These are phyloP conservation scores for Datura wrightii DNA, from an alignment of 257 asterid species.

Conservation along the genomic window DNA sequence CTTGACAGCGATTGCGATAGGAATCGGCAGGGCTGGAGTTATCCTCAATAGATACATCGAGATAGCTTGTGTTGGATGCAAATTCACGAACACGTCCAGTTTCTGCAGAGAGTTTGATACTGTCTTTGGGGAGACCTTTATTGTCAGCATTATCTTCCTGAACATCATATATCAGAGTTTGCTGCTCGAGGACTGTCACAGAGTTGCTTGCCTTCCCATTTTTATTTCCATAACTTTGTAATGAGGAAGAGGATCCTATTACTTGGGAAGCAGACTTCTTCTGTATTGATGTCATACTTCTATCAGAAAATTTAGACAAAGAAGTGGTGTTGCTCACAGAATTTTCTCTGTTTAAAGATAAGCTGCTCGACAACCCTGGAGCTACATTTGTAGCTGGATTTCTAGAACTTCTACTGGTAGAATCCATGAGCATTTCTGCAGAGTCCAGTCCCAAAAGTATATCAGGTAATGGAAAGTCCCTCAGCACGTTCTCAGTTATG, in stretches of 20 bases:
- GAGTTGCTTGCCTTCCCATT: slow-evolving; percentile 44
- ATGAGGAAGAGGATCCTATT: slow-evolving; percentile 58
- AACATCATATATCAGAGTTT: slow-evolving; percentile 36
- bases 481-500: slow-evolving; percentile 30
- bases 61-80: slow-evolving; percentile 32
- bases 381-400: slow-evolving; percentile 36
- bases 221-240: slow-evolving; percentile 46
- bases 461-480: slow-evolving; percentile 30
- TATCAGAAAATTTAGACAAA: slow-evolving; percentile 52
- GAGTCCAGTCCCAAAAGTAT: slow-evolving; percentile 30
- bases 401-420: slow-evolving; percentile 24
- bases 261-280: slow-evolving; percentile 48
- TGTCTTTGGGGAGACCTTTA: slow-evolving; percentile 34
- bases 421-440: slow-evolving; percentile 19
- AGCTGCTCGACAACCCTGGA: slow-evolving; percentile 35
- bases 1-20: not conserved
- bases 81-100: slow-evolving; percentile 33
- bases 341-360: slow-evolving; percentile 50
- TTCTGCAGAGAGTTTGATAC: slow-evolving; percentile 33
- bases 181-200: slow-evolving; percentile 39
- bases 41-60: slow-evolving; percentile 35
- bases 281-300: slow-evolving; percentile 67
- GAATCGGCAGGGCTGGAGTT: slow-evolving; percentile 13
- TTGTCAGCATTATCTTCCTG: slow-evolving; percentile 36
- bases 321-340: slow-evolving; percentile 49